These are phyloP conservation scores for Dactylellina leptospora DNA, from an alignment of 2,329 filamentous ascomycete genomes.

Conservation along the genomic window DNA sequence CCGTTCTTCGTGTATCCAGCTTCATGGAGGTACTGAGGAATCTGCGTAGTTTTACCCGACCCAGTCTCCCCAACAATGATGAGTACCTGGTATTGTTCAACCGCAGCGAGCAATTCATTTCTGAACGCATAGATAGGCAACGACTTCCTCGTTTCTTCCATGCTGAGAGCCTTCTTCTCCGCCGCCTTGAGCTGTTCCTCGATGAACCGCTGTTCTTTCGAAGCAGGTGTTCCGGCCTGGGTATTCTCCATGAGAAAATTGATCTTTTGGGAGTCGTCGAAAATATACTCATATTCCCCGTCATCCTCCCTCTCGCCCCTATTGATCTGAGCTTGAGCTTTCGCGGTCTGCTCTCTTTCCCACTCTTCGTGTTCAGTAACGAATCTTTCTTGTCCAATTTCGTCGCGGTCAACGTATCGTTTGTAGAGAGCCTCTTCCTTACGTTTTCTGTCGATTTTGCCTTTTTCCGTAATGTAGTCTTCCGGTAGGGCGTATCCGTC, in stretches of 20 bases:
- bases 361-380: slow-evolving; percentile 95
- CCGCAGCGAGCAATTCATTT: slow-evolving; percentile 83
- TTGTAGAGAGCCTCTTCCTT: slow-evolving; percentile 92
- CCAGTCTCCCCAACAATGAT: slow-evolving; percentile 96
- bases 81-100: slow-evolving; percentile 84
- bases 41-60: slow-evolving; percentile 92
- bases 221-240: slow-evolving; percentile 74
- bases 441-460: slow-evolving; percentile 83
- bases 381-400: slow-evolving; percentile 86
- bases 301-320: slow-evolving; percentile 78
- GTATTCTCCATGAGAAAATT: slow-evolving; percentile 82
- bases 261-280: slow-evolving; percentile 88
- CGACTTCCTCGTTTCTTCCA: slow-evolving; percentile 89
- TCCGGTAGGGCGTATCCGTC: slow-evolving; percentile 94
- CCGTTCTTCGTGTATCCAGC: slow-evolving; percentile 86
- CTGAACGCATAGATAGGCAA: slow-evolving; percentile 89
- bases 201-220: slow-evolving; percentile 79
- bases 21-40: slow-evolving; percentile 92
- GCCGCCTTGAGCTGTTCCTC: slow-evolving; percentile 85
- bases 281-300: slow-evolving; percentile 88
- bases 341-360: slow-evolving; percentile 87
- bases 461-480: slow-evolving; percentile 93
- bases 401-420: slow-evolving; percentile 85
- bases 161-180: slow-evolving; percentile 84
- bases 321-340: slow-evolving; percentile 74